Evolutionary conservation across 371 early-diverging fungal genomes (phyloP).

Genomic region (Thermomucor indicae-seudaticae): DNA sequence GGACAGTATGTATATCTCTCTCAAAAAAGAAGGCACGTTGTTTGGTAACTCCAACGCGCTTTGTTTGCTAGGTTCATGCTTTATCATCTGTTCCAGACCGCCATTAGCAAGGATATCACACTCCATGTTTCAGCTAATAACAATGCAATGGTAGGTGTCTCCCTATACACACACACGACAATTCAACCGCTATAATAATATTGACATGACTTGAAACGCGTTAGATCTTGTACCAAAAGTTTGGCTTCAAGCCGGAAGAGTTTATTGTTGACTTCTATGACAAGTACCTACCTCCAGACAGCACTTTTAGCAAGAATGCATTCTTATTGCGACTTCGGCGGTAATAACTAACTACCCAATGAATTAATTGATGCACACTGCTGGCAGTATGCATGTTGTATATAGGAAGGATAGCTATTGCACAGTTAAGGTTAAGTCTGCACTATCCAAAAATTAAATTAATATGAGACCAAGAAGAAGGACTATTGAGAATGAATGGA

Average conservation of each 20-base stretch:
- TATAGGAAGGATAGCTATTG: neutral
- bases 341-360: neutral
- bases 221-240: constrained; percentile 88
- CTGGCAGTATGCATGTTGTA: neutral
- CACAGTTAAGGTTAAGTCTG: no score
- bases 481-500: no score
- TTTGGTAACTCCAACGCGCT: neutral
- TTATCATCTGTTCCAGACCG: constrained; percentile 72
- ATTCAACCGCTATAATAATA: neutral
- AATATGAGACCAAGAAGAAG: no score
- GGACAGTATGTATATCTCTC: constrained; percentile 55
- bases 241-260: constrained; percentile 94
- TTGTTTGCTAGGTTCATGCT: constrained; percentile 66
- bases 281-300: constrained; percentile 80
- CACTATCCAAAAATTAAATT: neutral
- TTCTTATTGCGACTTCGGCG: constrained; percentile 82
- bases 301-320: constrained; percentile 80
- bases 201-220: neutral
- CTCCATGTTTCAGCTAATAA: constrained; percentile 94
- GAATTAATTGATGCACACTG: no score
- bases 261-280: constrained; percentile 90
- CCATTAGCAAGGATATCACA: constrained; percentile 78
- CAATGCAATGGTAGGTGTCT: constrained; percentile 87
- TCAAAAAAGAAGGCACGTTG: neutral
- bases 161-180: neutral